Evolutionary conservation across 345 rosid species (phyloP).

Genomic region (Pistacia atlantica): DNA sequence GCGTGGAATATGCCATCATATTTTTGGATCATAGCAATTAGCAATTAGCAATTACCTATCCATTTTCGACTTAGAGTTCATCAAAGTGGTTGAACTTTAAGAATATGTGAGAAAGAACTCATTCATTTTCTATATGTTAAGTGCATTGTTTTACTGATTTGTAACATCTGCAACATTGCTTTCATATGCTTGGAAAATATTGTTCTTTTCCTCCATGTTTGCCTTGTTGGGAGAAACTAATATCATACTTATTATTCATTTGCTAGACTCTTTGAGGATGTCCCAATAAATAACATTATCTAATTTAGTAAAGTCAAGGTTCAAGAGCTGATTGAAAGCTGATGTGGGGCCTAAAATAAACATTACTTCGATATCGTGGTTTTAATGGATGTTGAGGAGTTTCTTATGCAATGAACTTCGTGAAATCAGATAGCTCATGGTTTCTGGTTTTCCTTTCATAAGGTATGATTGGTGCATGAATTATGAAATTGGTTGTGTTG

Average conservation of each 20-base stretch:
- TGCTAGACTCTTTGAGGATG: conserved; percentile 11
- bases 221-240: conserved; percentile 2
- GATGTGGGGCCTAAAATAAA: not conserved
- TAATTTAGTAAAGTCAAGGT: conserved; percentile 12
- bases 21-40: conserved; percentile 1
- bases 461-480: conserved; percentile 7
- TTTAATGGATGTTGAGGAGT: conserved; percentile 1
- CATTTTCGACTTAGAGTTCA: not conserved
- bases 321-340: conserved; percentile 8
- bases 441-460: conserved; percentile 8
- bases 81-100: not conserved
- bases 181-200: not conserved
- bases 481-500: conserved; percentile 9
- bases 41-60: not conserved
- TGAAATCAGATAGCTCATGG: conserved; percentile 13
- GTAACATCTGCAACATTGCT: not conserved
- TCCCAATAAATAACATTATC: conserved; percentile 6
- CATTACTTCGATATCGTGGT: not conserved
- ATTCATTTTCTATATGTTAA: not conserved
- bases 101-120: not conserved
- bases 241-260: conserved; percentile 1
- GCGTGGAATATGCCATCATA: not conserved
- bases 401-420: conserved; percentile 12
- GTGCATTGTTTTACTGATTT: not conserved
- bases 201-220: conserved; percentile 2